These are phyloP conservation scores for Petunia axillaris DNA, from an alignment of 257 asterid genomes.

Conservation along the genomic window DNA sequence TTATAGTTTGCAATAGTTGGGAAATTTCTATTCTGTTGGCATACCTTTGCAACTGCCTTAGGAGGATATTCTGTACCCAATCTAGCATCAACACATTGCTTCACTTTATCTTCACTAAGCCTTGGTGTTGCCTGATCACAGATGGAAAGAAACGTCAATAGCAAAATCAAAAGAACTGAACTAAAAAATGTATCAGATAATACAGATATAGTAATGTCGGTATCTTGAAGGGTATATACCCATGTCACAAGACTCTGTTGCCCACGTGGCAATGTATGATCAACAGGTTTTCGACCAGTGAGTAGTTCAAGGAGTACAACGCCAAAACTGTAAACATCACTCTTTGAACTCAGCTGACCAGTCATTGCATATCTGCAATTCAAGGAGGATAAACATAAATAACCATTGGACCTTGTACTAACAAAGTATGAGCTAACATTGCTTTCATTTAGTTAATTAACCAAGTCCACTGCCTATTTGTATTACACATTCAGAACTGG, in stretches of 20 bases:
- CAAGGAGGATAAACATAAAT: background rate
- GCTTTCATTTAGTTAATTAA: background rate
- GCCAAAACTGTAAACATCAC: conserved; percentile 42
- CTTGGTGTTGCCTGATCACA: conserved; percentile 73
- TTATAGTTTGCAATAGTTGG: background rate
- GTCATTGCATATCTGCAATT: conserved; percentile 79
- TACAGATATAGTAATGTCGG: conserved; percentile 13
- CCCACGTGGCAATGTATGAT: conserved; percentile 75
- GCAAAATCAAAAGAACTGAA: background rate
- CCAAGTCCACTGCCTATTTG: background rate
- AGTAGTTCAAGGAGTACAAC: conserved; percentile 76
- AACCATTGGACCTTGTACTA: background rate
- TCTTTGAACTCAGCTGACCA: conserved; percentile 75
- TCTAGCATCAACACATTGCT: conserved; percentile 71
- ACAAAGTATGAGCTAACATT: background rate
- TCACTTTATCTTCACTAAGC: conserved; percentile 74
- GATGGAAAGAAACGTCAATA: background rate
- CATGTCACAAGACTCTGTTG: conserved; percentile 87
- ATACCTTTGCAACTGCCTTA: conserved; percentile 82
- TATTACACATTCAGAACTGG: conserved; percentile 9
- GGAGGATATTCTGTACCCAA: conserved; percentile 66
- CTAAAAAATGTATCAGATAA: background rate
- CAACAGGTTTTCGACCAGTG: conserved; percentile 83
- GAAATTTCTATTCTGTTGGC: background rate
- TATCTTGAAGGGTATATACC: conserved; percentile 44